These are phyloP conservation scores for Aegilops umbellulata DNA, from an alignment of 176 grass and related monocot species.

Conservation along the genomic window DNA sequence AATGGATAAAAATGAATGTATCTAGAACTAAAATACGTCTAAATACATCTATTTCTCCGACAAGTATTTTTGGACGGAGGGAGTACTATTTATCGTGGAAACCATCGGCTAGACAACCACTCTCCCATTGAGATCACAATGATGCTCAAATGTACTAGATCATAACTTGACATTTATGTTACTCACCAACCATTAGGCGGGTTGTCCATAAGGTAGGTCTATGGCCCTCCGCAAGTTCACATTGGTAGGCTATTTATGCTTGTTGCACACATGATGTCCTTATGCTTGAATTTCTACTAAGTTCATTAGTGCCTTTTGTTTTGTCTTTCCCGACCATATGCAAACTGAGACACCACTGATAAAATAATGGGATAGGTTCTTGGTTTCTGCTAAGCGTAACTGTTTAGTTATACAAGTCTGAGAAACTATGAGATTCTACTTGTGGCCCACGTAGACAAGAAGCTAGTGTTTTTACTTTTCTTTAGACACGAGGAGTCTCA, in stretches of 20 bases:
- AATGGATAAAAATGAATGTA: no score
- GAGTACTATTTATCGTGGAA: background rate
- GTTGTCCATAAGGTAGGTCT: background rate
- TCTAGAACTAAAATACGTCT: no score
- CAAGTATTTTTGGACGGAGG: no score
- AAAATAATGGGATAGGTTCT: no score
- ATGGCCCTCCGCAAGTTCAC: no score
- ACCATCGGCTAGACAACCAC: background rate
- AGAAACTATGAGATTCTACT: background rate
- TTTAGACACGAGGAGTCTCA: background rate
- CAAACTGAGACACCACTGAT: background rate
- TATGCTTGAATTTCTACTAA: conserved; percentile 55
- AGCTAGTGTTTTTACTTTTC: background rate
- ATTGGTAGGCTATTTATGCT: conserved; percentile 64
- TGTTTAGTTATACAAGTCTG: background rate
- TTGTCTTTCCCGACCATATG: background rate
- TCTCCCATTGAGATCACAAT: background rate
- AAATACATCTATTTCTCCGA: no score
- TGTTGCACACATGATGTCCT: conserved; percentile 94
- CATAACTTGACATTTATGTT: background rate
- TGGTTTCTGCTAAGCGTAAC: background rate
- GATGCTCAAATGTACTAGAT: background rate
- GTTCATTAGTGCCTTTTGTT: background rate
- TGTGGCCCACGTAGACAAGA: background rate
- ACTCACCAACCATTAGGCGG: background rate